A percentile compares a stretch with the other conserved stretches of the same genome.
Evolutionary conservation across 2,329 filamentous ascomycete genomes (phyloP).

Genomic region (Sarocladium kiliense): DNA sequence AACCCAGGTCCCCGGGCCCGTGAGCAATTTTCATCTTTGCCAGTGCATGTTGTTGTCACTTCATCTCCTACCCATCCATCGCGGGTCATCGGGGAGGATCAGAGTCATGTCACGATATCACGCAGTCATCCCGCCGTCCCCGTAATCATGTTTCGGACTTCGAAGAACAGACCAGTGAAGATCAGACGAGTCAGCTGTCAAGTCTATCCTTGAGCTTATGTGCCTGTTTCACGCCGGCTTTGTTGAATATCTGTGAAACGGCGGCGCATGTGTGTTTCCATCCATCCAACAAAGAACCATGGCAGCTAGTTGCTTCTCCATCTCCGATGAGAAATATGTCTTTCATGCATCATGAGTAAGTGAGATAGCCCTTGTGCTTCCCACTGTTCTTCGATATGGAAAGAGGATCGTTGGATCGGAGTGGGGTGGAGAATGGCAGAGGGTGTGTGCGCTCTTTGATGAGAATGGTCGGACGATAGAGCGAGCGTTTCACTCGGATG

Average conservation of each 20-base stretch:
- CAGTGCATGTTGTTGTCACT: background rate
- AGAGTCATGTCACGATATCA: background rate
- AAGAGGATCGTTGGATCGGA: background rate
- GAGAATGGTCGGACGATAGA: background rate
- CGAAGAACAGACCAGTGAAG: background rate
- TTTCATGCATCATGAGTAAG: background rate
- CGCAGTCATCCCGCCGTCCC: background rate
- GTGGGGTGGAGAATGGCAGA: background rate
- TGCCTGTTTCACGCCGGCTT: background rate
- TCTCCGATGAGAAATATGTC: background rate
- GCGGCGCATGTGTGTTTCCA: background rate
- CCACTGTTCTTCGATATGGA: background rate
- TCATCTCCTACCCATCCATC: background rate
- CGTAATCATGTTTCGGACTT: background rate
- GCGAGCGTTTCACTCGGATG: constrained; percentile 4
- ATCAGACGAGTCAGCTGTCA: constrained; percentile 2
- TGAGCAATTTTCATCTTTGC: background rate
- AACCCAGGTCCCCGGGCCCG: background rate
- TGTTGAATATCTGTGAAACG: background rate
- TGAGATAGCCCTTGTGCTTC: background rate
- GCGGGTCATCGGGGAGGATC: background rate
- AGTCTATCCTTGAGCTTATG: background rate
- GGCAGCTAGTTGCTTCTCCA: background rate
- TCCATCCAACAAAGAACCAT: background rate
- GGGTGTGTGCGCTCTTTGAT: background rate